Evolutionary conservation across 768 basidiomycete species (phyloP).

Genomic region (Lactarius akahatsu): DNA sequence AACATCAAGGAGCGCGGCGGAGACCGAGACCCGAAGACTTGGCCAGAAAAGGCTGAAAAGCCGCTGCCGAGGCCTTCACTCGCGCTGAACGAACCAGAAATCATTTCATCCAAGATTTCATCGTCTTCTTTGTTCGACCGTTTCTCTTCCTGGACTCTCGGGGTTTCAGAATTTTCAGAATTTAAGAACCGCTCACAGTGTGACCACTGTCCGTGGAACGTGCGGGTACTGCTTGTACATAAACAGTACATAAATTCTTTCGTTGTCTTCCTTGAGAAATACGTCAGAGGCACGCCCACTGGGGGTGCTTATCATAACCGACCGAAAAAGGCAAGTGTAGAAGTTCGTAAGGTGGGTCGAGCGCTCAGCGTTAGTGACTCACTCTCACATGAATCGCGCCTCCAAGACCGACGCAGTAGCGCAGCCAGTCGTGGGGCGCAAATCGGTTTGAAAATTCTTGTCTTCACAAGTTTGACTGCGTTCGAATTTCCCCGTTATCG

Average conservation of each 20-base stretch:
- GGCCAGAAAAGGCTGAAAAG: conserved; percentile 7
- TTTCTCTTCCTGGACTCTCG: conserved; percentile 9
- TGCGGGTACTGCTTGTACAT: conserved; percentile 15
- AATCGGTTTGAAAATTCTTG: neutral
- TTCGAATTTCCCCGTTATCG: neutral
- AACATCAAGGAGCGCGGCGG: conserved; percentile 5
- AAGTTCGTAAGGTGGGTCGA: conserved; percentile 14
- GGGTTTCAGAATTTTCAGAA: conserved; percentile 26
- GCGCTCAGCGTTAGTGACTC: conserved; percentile 20
- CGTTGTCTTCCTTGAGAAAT: conserved; percentile 2
- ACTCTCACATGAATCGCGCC: conserved; percentile 1
- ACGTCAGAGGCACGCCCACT: conserved; percentile 23
- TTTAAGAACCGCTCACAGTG: conserved; percentile 7
- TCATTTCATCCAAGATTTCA: no score
- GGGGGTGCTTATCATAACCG: conserved; percentile 5
- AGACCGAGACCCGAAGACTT: conserved; percentile 14
- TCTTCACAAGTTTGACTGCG: neutral
- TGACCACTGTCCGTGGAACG: neutral
- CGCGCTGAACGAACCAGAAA: conserved; percentile 5
- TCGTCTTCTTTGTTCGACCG: neutral
- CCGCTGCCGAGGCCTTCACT: conserved; percentile 2
- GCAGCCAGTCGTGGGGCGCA: neutral
- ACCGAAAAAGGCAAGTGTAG: conserved; percentile 21
- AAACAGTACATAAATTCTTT: conserved; percentile 21
- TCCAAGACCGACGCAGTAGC: conserved; percentile 5